Evolutionary conservation across 1,139 yeast species (phyloP), one percentile per base, ranked within the genome.

Genomic region (Suhomyces taliae): DNA sequence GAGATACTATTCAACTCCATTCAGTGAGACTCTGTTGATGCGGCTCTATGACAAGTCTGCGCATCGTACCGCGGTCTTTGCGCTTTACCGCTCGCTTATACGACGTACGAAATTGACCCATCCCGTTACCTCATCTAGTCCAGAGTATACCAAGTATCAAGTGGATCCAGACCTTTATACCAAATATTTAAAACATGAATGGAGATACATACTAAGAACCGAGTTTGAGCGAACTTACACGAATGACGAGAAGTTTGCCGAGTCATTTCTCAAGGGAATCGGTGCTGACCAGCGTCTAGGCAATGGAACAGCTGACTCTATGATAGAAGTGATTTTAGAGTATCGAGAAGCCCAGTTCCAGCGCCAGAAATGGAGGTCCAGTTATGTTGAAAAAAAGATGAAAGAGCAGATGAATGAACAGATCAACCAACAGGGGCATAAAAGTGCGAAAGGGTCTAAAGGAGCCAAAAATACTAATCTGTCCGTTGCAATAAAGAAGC

Each of bases 281-380:
- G 46, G 44, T 8, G 14, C 34, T 27, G 41, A 36, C 32, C 40
- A 44, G 19, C 9, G 15, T 19, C 33, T 40, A 7, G 14, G 27
- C 14, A n/a, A 12, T 12, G 27, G 19, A n/a, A 15, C 27, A 37
- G 33, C 27, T 12, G 31, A 37, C 33, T 29, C 36, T 8, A 7
- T 44, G 11, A 24, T 39, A 9, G 39, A 40, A 6, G 32, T 38
- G 3, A 33, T 47, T 2, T 14, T 36, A 6, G 39, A 50, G n/a
- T 54, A 56, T 50, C 53, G 67, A 38, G 42, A 39, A 2, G 26
- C 33, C 12, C 53, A 57, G 41, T 53, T 55, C 36, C 43, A 37
- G 8, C 47, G 48, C 26, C 60, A 53, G 40, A 40, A 51, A 36
- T 63, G 67, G 64, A 45, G 56, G 19, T 53, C 53, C 8, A 57